Base-by-base conservation (phyloP, 495 filamentous ascomycete genomes). In the Neurospora sp. region DNA sequence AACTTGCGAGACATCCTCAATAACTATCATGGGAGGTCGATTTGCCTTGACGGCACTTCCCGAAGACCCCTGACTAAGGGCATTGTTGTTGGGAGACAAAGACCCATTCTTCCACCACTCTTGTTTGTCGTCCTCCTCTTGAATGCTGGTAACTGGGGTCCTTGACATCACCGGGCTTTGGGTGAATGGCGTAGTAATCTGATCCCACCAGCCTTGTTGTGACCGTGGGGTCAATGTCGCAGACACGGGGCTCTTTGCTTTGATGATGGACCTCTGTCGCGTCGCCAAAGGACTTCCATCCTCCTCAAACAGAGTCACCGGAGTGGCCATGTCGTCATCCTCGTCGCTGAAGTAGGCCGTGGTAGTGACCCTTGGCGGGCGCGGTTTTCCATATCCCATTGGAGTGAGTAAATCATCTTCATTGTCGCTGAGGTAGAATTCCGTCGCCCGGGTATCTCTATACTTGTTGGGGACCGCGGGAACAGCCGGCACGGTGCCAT, bases 141-240 rank as follows among this genome's bases (percentile, higher is more conserved):
- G 27, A 27, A 27, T 37, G 69, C 69, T 42, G 65, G 35, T 14
- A 61, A 40, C 18, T 59, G 78, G 16, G 72, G 53, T 65, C 12
- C 27, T 65, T 31, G 53, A 35, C 53, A 40, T 71, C 9, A 22
- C 72, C 69, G 61, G 72, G 9, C 71, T 74, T 72, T 69, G 80
- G 9, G 74, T 77, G 71, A 97, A 91, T 0, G 94, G 94, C 1
- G 93, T 94, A 2, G 90, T 90, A 53, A 97, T 87, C 73, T 91
- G 87, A 73, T 92, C 94, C 94, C 94, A 97, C 94, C 94, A 97
- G 12, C 93, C 93, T 42, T 88, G 86, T 86, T 45, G 87, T 87
- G 65, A 14, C 80, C 71, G 75, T 79, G 61, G 72, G 77, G 78
- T 78, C 72, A 73, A n/a, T 41, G 77, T 27, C 74, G 77, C 53